Base-by-base conservation (phyloP, 2,329 filamentous ascomycete species). In the Cladorrhinum sp. region DNA sequence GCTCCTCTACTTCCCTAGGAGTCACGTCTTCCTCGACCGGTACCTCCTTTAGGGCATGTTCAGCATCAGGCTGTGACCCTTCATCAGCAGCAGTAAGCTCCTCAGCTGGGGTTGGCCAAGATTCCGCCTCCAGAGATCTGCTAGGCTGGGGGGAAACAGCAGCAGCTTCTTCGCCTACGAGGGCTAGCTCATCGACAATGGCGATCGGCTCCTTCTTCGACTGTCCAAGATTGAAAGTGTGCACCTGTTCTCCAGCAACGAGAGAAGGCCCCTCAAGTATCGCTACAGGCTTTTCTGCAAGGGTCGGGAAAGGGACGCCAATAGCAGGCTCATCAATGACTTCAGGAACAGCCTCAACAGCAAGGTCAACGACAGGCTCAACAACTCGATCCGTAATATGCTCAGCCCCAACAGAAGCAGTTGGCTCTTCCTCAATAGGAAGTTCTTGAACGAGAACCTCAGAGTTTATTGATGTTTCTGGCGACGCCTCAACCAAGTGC, bases 381-480 rank as follows among this genome's bases (percentile, higher is more conserved):
- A 13, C 24, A 29, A 23, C 22, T 23, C 20, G 18, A 5, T 36
- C 48, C 16, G 25, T 20, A 9, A 25, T 22, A 48, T 20, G 41
- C 32, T 57, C 53, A 13, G 59, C 36, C 10, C 23, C 20, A n/a
- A 38, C 54, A n/a, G 54, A 23, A 49, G 12, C 6, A n/a, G 9
- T 36, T 24, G 58, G 20, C 29, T 59, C 55, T 52, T 62, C 55
- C 18, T 53, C 50, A 16, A 20, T 49, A 29, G 49, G 9, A 32
- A n/a, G 45, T n/a, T 49, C 45, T 49, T 49, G 45, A 55, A 24
- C 32, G 41, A 10, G 29, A 24, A 36, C 38, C 12, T 52, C 23
- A 16, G 23, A 13, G 10, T 13, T 10, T 8, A 25, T 23, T 13
- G 23, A 23, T n/a, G 20, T 16, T 20, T 52, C 25, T 36, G 29